These are phyloP conservation scores for Sungouiella thailandica DNA, from an alignment of 805 yeast species.

Conservation along the genomic window DNA sequence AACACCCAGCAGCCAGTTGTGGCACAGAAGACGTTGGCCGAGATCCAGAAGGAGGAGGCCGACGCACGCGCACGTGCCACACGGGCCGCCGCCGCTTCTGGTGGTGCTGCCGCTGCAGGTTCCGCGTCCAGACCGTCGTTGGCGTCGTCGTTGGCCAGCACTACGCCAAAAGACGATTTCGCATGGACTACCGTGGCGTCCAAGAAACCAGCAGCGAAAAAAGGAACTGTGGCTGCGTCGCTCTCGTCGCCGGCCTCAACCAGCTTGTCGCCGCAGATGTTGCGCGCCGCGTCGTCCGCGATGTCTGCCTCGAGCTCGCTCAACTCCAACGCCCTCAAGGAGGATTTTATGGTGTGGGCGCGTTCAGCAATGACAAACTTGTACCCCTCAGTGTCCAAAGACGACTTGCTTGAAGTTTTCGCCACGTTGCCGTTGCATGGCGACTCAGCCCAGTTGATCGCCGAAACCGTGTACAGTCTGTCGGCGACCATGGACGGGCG, in stretches of 20 bases:
- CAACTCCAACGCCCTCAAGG: slow-evolving; percentile 27
- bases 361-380: slow-evolving; percentile 60
- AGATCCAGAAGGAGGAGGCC: slow-evolving; percentile 53
- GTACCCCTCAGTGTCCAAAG: slow-evolving; percentile 69
- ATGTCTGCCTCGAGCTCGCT: slow-evolving; percentile 18
- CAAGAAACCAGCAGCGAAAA: slow-evolving; percentile 32
- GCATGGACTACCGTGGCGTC: slow-evolving; percentile 40
- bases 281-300: slow-evolving; percentile 33
- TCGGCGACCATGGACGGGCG: slow-evolving; percentile 92
- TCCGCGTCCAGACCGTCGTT: slow-evolving; percentile 25
- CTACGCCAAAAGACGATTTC: slow-evolving; percentile 20
- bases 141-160: slow-evolving; percentile 27
- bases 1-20: slow-evolving; percentile 18
- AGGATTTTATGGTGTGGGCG: slow-evolving; percentile 71
- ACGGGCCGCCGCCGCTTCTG: slow-evolving; percentile 3
- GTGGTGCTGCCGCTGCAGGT: slow-evolving; percentile 18
- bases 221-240: slow-evolving; percentile 14
- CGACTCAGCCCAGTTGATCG: slow-evolving; percentile 79
- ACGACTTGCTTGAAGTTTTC: slow-evolving; percentile 75
- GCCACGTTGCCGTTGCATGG: slow-evolving; percentile 66
- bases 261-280: slow-evolving; percentile 23
- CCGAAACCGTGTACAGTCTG: slow-evolving; percentile 86
- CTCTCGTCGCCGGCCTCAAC: slow-evolving; percentile 17
- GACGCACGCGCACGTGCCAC: too few species aligned
- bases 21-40: slow-evolving; percentile 51